Percentiles rank a stretch among this genome's conserved stretches.
These are phyloP conservation scores for Acer saccharum DNA, from an alignment of 345 rosid genomes.

Conservation along the genomic window DNA sequence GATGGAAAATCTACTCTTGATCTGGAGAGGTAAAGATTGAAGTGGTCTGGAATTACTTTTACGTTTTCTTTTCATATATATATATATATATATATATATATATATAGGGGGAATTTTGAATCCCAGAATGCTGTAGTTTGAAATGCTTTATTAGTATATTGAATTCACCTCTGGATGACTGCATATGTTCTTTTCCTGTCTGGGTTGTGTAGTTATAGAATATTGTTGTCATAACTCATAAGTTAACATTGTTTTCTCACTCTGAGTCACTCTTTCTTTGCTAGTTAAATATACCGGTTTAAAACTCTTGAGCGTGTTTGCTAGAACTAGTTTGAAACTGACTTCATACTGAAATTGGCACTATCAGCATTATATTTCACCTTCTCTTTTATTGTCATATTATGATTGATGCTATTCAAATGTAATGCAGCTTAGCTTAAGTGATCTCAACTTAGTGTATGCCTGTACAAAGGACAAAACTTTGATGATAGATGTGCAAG, in stretches of 20 bases:
- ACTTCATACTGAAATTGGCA: not conserved
- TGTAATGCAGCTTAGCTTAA: conserved; percentile 72
- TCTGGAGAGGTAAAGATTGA: not conserved
- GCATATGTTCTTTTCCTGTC: not conserved
- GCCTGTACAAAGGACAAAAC: conserved; percentile 96
- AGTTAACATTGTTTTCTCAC: not conserved
- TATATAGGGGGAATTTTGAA: not conserved
- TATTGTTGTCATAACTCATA: not conserved
- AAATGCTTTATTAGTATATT: not conserved
- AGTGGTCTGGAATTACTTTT: not conserved
- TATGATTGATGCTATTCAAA: conserved; percentile 25
- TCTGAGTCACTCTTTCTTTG: not conserved
- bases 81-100: not conserved
- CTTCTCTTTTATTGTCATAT: conserved; percentile 4
- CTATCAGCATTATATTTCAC: not conserved
- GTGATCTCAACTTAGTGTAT: conserved; percentile 91
- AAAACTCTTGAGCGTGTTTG: not conserved
- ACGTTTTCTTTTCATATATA: too few species aligned
- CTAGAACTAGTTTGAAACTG: not conserved
- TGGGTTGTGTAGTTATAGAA: not conserved
- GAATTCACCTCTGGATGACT: not conserved
- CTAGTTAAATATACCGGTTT: not conserved
- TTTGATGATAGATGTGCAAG: conserved; percentile 95
- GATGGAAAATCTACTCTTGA: conserved; percentile 3
- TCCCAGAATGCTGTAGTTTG: not conserved